A percentile compares a stretch with the other conserved stretches of the same genome.
These are phyloP conservation scores for Penium margaritaceum DNA, from an alignment of 139 green algal genomes.

Conservation along the genomic window DNA sequence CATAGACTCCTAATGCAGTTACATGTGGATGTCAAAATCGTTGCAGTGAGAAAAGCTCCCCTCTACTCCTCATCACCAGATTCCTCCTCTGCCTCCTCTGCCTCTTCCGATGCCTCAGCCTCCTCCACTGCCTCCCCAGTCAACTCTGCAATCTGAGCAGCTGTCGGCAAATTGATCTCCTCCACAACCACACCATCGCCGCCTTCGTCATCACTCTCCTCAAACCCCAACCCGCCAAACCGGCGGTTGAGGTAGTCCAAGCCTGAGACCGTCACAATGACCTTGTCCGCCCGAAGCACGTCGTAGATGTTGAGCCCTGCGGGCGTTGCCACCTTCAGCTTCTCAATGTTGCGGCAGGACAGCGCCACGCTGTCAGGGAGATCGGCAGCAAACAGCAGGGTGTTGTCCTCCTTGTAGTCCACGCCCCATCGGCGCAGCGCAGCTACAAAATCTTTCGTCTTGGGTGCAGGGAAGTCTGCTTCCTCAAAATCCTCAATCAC, in stretches of 20 bases:
- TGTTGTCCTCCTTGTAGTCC: conserved; percentile 54
- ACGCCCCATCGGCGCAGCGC: conserved; percentile 49
- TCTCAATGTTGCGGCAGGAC: conserved; percentile 65
- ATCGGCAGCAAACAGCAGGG: conserved; percentile 63
- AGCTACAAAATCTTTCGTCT: conserved; percentile 75
- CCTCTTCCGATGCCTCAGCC: no score
- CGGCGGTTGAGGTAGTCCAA: conserved; percentile 43
- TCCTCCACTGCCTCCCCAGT: no score
- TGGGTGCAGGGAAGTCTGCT: conserved; percentile 50
- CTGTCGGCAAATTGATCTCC: no score
- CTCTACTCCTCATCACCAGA: no score
- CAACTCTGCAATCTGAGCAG: no score
- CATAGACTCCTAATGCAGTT: no score
- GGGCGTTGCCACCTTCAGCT: conserved; percentile 36
- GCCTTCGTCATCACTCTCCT: no score
- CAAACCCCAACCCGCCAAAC: no score
- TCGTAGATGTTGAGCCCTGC: conserved; percentile 72
- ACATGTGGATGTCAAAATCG: no score
- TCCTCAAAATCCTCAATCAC: conserved; percentile 69
- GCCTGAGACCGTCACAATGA: conserved; percentile 73
- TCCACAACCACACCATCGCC: no score
- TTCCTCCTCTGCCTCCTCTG: no score
- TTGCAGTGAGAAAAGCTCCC: no score
- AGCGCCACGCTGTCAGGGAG: conserved; percentile 58
- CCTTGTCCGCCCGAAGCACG: conserved; percentile 79